A percentile compares a stretch with the other conserved stretches of the same genome.
Conservation (phyloP, 768 basidiomycete genomes). For the Candolleomyces efflorescens region DNA sequence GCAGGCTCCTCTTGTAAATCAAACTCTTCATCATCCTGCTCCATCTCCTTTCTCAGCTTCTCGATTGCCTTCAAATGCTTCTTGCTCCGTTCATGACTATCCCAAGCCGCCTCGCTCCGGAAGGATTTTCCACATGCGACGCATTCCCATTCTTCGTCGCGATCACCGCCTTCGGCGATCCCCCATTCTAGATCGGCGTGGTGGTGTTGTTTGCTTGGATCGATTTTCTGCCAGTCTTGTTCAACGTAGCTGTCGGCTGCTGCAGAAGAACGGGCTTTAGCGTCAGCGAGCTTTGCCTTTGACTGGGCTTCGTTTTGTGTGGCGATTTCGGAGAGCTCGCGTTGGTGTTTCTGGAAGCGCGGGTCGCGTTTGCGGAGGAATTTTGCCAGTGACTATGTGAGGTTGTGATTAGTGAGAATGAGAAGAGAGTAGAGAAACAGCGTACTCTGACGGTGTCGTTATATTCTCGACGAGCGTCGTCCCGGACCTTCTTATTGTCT, state of each 20-base stretch:
- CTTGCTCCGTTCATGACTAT: conserved; percentile 93
- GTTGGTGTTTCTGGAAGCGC: conserved; percentile 67
- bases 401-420: not conserved
- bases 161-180: conserved; percentile 57
- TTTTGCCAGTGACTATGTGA: conserved; percentile 58
- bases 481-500: conserved; percentile 90
- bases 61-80: conserved; percentile 91
- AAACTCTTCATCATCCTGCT: conserved; percentile 64
- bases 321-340: conserved; percentile 37
- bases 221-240: conserved; percentile 86
- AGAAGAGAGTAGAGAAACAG: conserved; percentile 3
- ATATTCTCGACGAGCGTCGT: conserved; percentile 85
- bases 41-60: conserved; percentile 71
- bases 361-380: conserved; percentile 88
- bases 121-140: conserved; percentile 92
- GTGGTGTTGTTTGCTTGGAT: conserved; percentile 23
- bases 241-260: conserved; percentile 55
- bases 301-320: conserved; percentile 17
- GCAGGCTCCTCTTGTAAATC: conserved; percentile 40
- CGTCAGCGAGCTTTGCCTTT: conserved; percentile 25
- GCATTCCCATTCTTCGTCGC: conserved; percentile 84
- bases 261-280: conserved; percentile 22
- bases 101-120: conserved; percentile 89
- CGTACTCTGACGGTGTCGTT: conserved; percentile 86
- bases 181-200: conserved; percentile 75